Base-by-base conservation (phyloP, 331 rosid genomes). In the Malus hybrid region DNA sequence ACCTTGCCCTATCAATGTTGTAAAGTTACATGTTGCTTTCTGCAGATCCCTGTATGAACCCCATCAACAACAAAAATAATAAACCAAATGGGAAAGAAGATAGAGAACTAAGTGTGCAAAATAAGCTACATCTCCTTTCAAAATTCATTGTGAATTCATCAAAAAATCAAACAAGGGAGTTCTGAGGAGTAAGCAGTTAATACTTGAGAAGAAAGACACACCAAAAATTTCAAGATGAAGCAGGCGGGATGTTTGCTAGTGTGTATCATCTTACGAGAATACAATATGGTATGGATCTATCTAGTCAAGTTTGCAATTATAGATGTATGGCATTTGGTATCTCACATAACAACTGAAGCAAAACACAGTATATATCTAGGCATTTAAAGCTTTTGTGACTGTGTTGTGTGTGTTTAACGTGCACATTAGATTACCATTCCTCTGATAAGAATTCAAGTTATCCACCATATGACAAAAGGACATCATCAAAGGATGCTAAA, bases 1-100 rank as follows among this genome's bases (percentile, higher is more conserved):
- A 22, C 99, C 99, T 83, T 95, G 96, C 72, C 99, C 99, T 79
- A 95, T 86, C 24, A 89, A 86, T 50, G 99, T 92, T 55, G 99
- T 95, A 77, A 95, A 95, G 75, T 95, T 90, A 81, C 44, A 74
- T 11, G 99, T 95, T 18, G 93, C 99, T 67, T 90, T 95, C 77
- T 89, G 99, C 87, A 94, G 83, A 81, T 94, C 99, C 97, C 99
- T 94, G 84, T 70, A 80, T 29, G 34, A 13, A 46, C 6, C 55
- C 31, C 54, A 85, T 62, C 10, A 32, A 7, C 9, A 65, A 65
- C 24, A 19, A 74, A 32, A 44, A 10, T 29, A 78, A 70, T 29
- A 19, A 56, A 71, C 27, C 44, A 33, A 36, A 5, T 19, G 50
- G 44, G 39, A 65, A 33, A 15, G 65, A 14, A n/a, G 19, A 19